These are phyloP conservation scores for Spathaspora gorwiae DNA, from an alignment of 805 yeast species.

Conservation along the genomic window DNA sequence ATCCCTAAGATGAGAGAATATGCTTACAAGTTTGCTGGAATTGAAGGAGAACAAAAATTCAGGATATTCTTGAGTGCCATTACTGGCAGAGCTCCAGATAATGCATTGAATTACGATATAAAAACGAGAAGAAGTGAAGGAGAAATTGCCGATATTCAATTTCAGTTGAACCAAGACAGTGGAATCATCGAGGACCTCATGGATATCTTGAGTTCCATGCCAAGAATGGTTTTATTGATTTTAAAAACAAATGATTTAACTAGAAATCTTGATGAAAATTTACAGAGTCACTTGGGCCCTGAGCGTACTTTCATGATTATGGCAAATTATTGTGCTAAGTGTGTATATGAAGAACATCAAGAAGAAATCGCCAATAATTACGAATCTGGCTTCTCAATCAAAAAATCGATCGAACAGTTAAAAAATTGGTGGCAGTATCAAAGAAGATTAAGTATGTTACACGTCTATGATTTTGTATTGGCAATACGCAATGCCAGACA, in stretches of 20 bases:
- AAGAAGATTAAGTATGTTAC: slow-evolving; percentile 26
- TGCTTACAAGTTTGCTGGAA: slow-evolving; percentile 75
- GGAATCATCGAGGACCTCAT: slow-evolving; percentile 71
- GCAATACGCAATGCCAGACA: slow-evolving; percentile 7
- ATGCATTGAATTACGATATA: slow-evolving; percentile 64
- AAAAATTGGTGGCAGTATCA: slow-evolving; percentile 33
- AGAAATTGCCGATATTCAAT: slow-evolving; percentile 68
- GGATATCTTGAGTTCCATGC: slow-evolving; percentile 73
- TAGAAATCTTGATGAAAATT: slow-evolving; percentile 78
- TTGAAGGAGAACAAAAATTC: slow-evolving; percentile 67
- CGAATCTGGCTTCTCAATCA: slow-evolving; percentile 2
- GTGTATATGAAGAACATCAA: slow-evolving; percentile 65
- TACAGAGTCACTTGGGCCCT: slow-evolving; percentile 79
- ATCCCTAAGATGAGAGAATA: slow-evolving; percentile 61
- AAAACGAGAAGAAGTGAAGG: slow-evolving; percentile 45
- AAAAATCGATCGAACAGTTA: slow-evolving; percentile 12
- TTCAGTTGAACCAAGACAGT: slow-evolving; percentile 50
- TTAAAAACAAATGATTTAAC: slow-evolving; percentile 93
- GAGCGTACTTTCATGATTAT: slow-evolving; percentile 83
- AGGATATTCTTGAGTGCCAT: slow-evolving; percentile 87
- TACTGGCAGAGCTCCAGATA: slow-evolving; percentile 86
- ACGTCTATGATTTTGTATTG: slow-evolving; percentile 30
- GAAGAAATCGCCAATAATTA: slow-evolving; percentile 29
- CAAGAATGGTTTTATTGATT: slow-evolving; percentile 78
- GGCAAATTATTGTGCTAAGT: slow-evolving; percentile 83